Percentiles rank a stretch among this genome's conserved stretches.
Conservation (phyloP, 495 filamentous ascomycete genomes). For the Cladorrhinum samala region DNA sequence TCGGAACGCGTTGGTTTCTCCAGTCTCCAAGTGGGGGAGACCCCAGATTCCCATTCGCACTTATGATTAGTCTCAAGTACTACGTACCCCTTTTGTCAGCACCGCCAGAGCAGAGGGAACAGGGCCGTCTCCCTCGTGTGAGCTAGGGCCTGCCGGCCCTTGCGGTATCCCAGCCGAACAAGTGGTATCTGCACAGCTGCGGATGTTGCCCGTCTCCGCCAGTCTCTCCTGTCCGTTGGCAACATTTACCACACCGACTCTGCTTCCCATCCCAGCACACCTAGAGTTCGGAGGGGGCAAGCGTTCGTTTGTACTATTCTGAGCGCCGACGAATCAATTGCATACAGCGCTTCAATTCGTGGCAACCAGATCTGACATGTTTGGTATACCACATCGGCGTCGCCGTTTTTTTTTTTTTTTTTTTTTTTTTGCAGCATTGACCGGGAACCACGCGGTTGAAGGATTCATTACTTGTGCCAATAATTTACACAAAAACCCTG, state of each 20-base stretch:
- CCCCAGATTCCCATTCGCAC: conserved; percentile 6
- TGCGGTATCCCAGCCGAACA: not conserved
- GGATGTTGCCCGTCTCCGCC: not conserved
- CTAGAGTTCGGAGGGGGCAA: no score
- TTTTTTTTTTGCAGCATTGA: no score
- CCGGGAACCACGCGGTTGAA: no score
- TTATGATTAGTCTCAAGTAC: not conserved
- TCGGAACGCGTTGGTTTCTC: not conserved
- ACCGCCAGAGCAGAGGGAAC: not conserved
- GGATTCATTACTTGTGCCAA: no score
- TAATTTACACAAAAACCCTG: no score
- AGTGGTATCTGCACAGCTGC: not conserved
- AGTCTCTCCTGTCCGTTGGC: not conserved
- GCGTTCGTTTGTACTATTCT: no score
- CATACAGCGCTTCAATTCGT: no score
- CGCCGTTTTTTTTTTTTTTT: no score
- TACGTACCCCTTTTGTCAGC: conserved; percentile 10
- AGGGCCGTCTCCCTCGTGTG: not conserved
- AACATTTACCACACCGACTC: not conserved
- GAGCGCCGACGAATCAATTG: no score
- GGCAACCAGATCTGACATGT: no score
- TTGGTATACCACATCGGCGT: no score
- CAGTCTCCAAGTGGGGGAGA: not conserved
- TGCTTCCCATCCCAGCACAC: no score
- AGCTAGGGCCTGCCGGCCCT: conserved; percentile 6